Base-by-base conservation (phyloP, 257 asterid species). In the Leonotis leonurus region DNA sequence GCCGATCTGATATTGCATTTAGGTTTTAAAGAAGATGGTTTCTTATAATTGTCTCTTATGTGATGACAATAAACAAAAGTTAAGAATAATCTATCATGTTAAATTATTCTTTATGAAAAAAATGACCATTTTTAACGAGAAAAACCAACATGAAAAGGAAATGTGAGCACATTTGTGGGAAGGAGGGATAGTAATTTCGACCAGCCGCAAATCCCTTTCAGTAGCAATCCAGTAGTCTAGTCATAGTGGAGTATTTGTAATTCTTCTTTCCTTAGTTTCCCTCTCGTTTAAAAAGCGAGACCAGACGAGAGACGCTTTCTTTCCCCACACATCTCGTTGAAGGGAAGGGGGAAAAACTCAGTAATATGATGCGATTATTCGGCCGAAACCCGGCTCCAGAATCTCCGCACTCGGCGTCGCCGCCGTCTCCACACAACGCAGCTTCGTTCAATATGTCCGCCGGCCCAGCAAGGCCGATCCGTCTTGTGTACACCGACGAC, bases 401-500 rank as follows among this genome's bases (percentile, higher is more conserved):
- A n/a, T 77, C 96, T 40, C 88, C 90, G 33, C 84, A 69, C 8
- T 21, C 86, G 70, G 61, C 69, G 48, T 43, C 77, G 21, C 80
- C 88, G 6, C 63, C 77, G 46, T 71, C 85, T 48, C 78, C 84
- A 24, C 75, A 60, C 14, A 77, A 83, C 12, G 65, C 75, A 39
- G 35, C 72, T 25, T 30, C 85, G 35, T 5, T 77, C 13, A 81
- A 75, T 51, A 72, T 73, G 73, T 70, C 78, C 2, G 75, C 80
- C 0, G 97, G 95, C 14, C 95, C 96, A 32, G 94, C 97, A 24
- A 81, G 95, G 69, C 97, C 99, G 44, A 87, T 93, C 60, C 94
- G 96, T 46, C 80, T 93, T 9, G 97, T 93, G 46, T 89, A 83
- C 74, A 77, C 86, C 70, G 99, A 93, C 62, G 96, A 85, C 2